Conservation (phyloP, 768 basidiomycete genomes). For the Agaricus subrufescens region DNA sequence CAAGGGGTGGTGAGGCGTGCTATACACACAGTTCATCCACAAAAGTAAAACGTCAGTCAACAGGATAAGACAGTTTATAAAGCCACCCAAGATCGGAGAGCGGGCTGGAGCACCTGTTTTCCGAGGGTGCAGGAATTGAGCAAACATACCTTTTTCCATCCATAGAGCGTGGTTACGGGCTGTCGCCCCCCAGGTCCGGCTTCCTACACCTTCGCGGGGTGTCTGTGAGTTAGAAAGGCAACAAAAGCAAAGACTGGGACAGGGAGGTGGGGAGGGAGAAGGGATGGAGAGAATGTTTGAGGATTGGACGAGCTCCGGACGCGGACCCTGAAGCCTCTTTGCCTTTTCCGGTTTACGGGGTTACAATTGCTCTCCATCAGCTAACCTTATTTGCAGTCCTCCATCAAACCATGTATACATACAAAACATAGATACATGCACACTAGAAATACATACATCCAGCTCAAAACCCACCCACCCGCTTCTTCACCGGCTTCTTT, state of each 20-base stretch:
- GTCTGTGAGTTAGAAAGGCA: not conserved
- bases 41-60: not conserved
- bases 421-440: slow-evolving; percentile 1
- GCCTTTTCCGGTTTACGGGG: slow-evolving; percentile 12
- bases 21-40: slow-evolving; percentile 16
- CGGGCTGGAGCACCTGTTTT: not conserved
- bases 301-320: not conserved
- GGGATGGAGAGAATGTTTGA: slow-evolving; percentile 10
- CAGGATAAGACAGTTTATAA: not conserved
- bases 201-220: slow-evolving; percentile 64
- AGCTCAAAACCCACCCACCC: slow-evolving; percentile 69
- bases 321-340: slow-evolving; percentile 7
- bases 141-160: slow-evolving; percentile 60
- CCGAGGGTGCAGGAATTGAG: not conserved
- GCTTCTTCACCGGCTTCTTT: slow-evolving; percentile 60
- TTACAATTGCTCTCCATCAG: not conserved
- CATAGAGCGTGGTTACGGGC: slow-evolving; percentile 67
- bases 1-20: slow-evolving; percentile 52
- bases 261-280: slow-evolving; percentile 8
- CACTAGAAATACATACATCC: not conserved
- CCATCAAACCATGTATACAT: not conserved
- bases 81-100: not conserved
- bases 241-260: not conserved
- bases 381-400: not conserved
- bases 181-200: slow-evolving; percentile 58